phyloP scores from a whole-genome alignment of 2,329 filamentous ascomycete species.

The Fusarium abutilonis region DNA sequence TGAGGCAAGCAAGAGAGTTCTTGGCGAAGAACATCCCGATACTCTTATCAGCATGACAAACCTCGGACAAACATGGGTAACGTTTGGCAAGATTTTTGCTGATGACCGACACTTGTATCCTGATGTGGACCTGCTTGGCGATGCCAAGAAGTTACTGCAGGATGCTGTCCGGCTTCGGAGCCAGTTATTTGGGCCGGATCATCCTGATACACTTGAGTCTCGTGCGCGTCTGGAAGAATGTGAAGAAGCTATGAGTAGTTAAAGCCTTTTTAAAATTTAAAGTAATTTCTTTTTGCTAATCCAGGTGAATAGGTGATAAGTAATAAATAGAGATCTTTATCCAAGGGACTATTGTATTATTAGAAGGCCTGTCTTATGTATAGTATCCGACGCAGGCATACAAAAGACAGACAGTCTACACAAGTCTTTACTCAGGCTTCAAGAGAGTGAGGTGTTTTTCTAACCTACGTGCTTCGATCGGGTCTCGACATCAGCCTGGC shows the following conservation, averaged over 20 bases:
- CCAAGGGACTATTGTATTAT: too few species aligned
- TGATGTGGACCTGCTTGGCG: slow-evolving; percentile 6
- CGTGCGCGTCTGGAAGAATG: background rate
- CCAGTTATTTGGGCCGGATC: background rate
- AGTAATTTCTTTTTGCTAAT: too few species aligned
- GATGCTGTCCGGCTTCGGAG: background rate
- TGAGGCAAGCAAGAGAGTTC: slow-evolving; percentile 2
- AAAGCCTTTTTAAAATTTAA: too few species aligned
- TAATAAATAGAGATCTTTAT: too few species aligned
- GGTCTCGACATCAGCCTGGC: too few species aligned
- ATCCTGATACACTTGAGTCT: background rate
- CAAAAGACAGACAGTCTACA: too few species aligned
- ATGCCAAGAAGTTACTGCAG: background rate
- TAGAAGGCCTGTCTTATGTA: too few species aligned
- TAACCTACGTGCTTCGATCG: too few species aligned
- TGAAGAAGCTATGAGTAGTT: background rate
- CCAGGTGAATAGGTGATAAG: too few species aligned
- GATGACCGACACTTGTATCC: slow-evolving; percentile 1
- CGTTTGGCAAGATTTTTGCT: background rate
- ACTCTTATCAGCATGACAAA: slow-evolving; percentile 10
- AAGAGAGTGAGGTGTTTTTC: too few species aligned
- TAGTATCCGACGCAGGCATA: too few species aligned
- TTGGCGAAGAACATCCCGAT: slow-evolving; percentile 17
- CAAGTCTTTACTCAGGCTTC: too few species aligned
- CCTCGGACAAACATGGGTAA: background rate